Evolutionary conservation across 257 asterid genomes (phyloP).

Genomic region (Ilex aquifolium): DNA sequence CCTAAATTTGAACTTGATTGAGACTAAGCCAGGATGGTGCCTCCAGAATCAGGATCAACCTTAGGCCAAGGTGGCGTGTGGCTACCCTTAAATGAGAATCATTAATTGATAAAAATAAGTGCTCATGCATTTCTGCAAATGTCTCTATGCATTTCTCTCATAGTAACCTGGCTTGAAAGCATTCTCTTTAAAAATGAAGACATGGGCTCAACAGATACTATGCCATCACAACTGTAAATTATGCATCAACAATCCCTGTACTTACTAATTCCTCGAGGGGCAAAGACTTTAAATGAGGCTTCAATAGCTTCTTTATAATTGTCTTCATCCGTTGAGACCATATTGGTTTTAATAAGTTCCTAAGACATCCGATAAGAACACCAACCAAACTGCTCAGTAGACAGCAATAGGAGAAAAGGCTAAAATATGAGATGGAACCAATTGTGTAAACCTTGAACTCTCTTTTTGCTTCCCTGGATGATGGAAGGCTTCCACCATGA

Average conservation of each 20-base stretch:
- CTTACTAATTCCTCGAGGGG: slow-evolving; percentile 92
- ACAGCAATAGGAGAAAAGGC: not conserved
- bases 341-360: slow-evolving; percentile 80
- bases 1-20: no score
- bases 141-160: no score
- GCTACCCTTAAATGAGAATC: no score
- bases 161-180: no score
- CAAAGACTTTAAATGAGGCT: slow-evolving; percentile 83
- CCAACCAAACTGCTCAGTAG: slow-evolving; percentile 19
- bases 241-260: slow-evolving; percentile 3
- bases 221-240: no score
- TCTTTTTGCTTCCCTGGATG: slow-evolving; percentile 78
- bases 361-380: slow-evolving; percentile 26
- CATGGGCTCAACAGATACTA: not conserved
- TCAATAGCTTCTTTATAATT: slow-evolving; percentile 93
- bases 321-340: slow-evolving; percentile 78
- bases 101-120: no score
- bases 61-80: no score
- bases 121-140: no score
- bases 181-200: not conserved
- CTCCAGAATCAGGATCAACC: no score
- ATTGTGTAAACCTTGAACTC: slow-evolving; percentile 58
- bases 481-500: slow-evolving; percentile 69
- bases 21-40: no score
- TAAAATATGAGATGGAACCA: slow-evolving; percentile 15